Percentiles rank a stretch among this genome's conserved stretches.
Conservation (phyloP, 352 stramenopile genomes). For the Pythium graminicola region DNA sequence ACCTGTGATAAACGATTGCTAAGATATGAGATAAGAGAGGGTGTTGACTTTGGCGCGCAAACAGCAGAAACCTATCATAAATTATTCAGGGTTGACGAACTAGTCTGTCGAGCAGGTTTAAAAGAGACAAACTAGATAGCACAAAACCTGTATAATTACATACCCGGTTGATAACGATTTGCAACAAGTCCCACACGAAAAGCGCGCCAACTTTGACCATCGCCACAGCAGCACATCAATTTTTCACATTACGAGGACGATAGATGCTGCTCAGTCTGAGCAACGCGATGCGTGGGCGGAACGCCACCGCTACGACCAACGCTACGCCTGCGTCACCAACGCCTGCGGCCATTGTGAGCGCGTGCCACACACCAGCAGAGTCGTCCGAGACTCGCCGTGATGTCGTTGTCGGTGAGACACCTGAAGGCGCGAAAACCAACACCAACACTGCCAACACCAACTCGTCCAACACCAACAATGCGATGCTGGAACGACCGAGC, state of each 20-base stretch:
- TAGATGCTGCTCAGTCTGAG: constrained; percentile 19
- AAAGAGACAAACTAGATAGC: neutral
- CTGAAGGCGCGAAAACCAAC: constrained; percentile 8
- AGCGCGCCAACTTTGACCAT: constrained; percentile 1
- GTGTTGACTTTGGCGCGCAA: neutral
- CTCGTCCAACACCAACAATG: no score
- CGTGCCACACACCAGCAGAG: neutral
- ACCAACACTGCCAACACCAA: no score
- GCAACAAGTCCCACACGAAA: neutral
- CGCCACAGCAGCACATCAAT: neutral
- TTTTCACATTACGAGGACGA: neutral
- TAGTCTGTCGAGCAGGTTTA: neutral
- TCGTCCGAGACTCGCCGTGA: constrained; percentile 5
- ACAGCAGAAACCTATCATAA: constrained; percentile 2
- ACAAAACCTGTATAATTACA: constrained; percentile 2
- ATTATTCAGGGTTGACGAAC: constrained; percentile 10
- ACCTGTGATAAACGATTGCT: constrained; percentile 1
- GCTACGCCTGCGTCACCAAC: neutral
- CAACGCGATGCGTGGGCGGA: constrained; percentile 21
- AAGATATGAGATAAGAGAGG: constrained; percentile 7
- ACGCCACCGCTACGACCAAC: neutral
- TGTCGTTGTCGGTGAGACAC: constrained; percentile 23
- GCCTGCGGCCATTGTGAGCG: neutral
- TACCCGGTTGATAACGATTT: neutral
- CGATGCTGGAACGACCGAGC: neutral